Percentiles rank a stretch among this genome's conserved stretches.
Evolutionary conservation across 2,329 filamentous ascomycete species (phyloP).

Genomic region (Fusarium austroafricanum): DNA sequence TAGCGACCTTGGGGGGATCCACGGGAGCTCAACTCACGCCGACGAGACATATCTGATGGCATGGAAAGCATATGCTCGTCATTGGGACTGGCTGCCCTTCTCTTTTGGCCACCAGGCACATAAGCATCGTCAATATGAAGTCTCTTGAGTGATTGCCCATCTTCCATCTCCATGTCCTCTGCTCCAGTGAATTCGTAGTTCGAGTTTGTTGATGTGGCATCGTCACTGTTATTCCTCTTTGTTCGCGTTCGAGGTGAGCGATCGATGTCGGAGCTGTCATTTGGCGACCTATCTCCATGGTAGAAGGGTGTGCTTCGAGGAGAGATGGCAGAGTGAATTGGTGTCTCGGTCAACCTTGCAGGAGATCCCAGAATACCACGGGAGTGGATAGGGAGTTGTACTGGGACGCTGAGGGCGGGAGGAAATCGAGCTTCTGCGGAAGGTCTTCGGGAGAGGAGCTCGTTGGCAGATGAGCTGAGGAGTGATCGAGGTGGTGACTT

Average conservation of each 20-base stretch:
- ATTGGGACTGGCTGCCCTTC: constrained; percentile 66
- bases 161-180: constrained; percentile 64
- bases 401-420: constrained; percentile 55
- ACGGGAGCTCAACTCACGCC: constrained; percentile 61
- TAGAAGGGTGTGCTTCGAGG: constrained; percentile 59
- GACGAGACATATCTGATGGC: constrained; percentile 59
- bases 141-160: constrained; percentile 62
- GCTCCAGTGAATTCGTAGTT: constrained; percentile 55
- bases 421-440: constrained; percentile 56
- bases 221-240: constrained; percentile 65
- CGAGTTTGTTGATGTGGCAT: constrained; percentile 59
- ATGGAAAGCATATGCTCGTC: constrained; percentile 58
- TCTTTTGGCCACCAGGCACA: constrained; percentile 61
- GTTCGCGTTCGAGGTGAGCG: constrained; percentile 59
- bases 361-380: constrained; percentile 58
- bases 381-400: constrained; percentile 58
- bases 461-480: constrained; percentile 57
- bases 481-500: constrained; percentile 60
- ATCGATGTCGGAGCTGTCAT: constrained; percentile 60
- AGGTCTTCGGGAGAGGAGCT: constrained; percentile 52
- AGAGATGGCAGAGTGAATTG: constrained; percentile 61
- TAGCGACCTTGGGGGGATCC: constrained; percentile 65
- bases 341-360: constrained; percentile 58
- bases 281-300: constrained; percentile 56
- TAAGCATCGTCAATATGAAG: constrained; percentile 62